These are phyloP conservation scores for Cutaneotrichosporon sp. DNA, from an alignment of 1,284 basidiomycete species.

Conservation along the genomic window DNA sequence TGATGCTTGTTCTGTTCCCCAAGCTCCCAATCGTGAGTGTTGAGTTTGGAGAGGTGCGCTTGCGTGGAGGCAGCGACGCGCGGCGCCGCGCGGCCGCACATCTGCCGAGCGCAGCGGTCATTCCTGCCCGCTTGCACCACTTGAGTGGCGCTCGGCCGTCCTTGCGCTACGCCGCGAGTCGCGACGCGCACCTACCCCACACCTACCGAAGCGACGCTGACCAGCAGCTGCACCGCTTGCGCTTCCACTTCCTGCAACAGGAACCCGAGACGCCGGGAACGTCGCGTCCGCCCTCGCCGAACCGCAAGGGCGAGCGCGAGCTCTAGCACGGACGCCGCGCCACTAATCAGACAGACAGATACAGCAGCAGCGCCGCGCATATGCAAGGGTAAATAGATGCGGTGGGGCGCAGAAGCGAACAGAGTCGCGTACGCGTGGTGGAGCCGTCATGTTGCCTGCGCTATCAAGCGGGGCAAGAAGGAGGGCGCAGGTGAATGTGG, in stretches of 20 bases:
- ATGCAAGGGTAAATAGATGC: neutral
- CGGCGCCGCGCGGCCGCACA: too few species aligned
- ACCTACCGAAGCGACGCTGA: neutral
- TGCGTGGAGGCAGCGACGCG: too few species aligned
- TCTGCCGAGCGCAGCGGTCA: too few species aligned
- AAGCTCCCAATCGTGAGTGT: slow-evolving; percentile 67
- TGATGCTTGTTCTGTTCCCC: slow-evolving; percentile 78
- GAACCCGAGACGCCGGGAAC: slow-evolving; percentile 33
- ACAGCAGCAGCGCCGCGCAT: neutral
- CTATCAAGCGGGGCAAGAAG: too few species aligned
- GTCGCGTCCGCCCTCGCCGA: slow-evolving; percentile 39
- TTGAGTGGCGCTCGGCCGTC: neutral
- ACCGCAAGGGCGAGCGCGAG: slow-evolving; percentile 1
- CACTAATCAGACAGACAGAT: too few species aligned
- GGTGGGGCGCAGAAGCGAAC: neutral
- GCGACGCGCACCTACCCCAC: neutral
- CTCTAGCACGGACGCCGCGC: neutral
- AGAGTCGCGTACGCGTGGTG: too few species aligned
- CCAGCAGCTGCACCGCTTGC: slow-evolving; percentile 45
- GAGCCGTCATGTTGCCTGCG: too few species aligned
- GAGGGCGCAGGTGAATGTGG: too few species aligned
- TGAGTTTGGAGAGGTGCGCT: too few species aligned
- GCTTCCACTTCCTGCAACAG: slow-evolving; percentile 45
- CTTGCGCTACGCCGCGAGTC: neutral
- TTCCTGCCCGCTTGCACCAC: neutral